These are phyloP conservation scores for Lepiota venenata DNA, from an alignment of 768 basidiomycete genomes.

Conservation along the genomic window DNA sequence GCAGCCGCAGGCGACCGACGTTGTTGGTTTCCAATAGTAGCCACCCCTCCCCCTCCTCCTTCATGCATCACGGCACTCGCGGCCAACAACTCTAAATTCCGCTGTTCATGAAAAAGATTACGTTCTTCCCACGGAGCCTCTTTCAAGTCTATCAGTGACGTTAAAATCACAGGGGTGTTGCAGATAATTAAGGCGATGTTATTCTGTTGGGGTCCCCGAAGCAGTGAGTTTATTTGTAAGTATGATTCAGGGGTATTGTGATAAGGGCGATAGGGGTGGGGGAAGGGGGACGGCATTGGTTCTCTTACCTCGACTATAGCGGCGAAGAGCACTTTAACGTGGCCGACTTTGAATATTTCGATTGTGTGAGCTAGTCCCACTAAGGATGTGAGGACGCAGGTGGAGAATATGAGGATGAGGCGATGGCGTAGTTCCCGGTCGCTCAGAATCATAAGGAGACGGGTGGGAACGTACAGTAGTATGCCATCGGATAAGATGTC, in stretches of 20 bases:
- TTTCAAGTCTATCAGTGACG: conserved; percentile 16
- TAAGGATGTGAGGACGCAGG: conserved; percentile 46
- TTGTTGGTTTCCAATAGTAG: too few species aligned
- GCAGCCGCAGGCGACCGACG: too few species aligned
- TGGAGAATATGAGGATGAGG: conserved; percentile 52
- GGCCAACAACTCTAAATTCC: neutral
- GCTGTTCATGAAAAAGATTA: neutral
- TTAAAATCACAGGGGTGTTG: conserved; percentile 36
- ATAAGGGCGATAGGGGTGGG: too few species aligned
- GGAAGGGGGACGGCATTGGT: neutral
- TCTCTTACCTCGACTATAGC: conserved; percentile 6
- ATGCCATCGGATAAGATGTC: conserved; percentile 35
- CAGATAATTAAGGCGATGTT: conserved; percentile 34
- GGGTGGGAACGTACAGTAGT: conserved; percentile 42
- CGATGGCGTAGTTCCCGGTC: conserved; percentile 35
- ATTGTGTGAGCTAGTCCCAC: conserved; percentile 43
- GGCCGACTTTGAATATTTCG: conserved; percentile 28
- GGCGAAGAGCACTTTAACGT: neutral
- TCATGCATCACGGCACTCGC: too few species aligned
- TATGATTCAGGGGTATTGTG: neutral
- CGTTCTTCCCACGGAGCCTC: conserved; percentile 10
- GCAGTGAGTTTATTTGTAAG: too few species aligned
- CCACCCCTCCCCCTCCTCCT: too few species aligned
- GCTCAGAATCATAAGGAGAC: conserved; percentile 39
- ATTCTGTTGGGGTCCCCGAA: conserved; percentile 19